Base-by-base conservation (phyloP, 805 yeast genomes). In the Torulaspora gathmanii region DNA sequence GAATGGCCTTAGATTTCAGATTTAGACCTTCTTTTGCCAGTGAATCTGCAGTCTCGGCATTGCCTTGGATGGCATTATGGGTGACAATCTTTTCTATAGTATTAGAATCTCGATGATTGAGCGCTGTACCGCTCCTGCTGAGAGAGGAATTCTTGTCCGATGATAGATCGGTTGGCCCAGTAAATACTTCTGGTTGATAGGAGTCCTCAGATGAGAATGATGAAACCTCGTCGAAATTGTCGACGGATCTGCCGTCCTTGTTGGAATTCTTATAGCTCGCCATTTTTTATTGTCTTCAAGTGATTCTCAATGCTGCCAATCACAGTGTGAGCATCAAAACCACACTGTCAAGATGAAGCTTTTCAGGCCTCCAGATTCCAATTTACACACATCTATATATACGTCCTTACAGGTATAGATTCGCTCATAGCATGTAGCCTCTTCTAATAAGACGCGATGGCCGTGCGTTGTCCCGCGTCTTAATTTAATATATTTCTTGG, bases 141-240 rank as follows among this genome's bases (percentile, higher is more conserved):
- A 49, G 47, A 11, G 55, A 46, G 33, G 39, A 13, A 3, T 17
- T 25, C 17, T 36, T 26, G 16, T 13, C 25, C 25, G 28, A 27
- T 28, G 31, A 27, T 15, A 15, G n/a, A 17, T 37, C 26, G 7
- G 26, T 20, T 41, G 22, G 9, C 22, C 60, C 58, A n/a, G 48
- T 49, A 33, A 58, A 58, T 9, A 56, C 55, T 41, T 58, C 57
- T 15, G 61, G 61, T 33, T 53, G 49, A 26, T 54, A 58, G 7
- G 63, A 58, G 40, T 58, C 60, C 10, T 55, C 44, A 1, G 63
- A 57, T 3, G 60, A 55, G 29, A 58, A 57, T 1, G 63, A 58
- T n/a, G 63, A 58, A 10, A 58, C 45, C 16, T 58, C 63, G 19
- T 57, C 61, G 40, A 55, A 57, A 23, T 55, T 58, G 22, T 45